phyloP scores from a whole-genome alignment of 371 early-diverging fungal genomes.

The Mortierella sp. region DNA sequence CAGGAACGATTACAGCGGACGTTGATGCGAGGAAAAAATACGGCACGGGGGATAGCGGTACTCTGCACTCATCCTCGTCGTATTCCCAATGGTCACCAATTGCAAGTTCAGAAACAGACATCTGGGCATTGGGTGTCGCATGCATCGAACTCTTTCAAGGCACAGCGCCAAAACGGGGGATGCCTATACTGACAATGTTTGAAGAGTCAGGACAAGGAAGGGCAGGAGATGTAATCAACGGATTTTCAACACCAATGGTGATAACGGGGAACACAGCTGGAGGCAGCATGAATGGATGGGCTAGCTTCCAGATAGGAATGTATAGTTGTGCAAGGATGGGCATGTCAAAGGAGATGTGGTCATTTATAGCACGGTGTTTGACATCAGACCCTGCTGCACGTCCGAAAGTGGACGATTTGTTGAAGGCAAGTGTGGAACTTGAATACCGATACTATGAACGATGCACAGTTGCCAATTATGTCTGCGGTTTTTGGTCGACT shows the following conservation, averaged over 20 bases:
- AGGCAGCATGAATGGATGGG: slow-evolving; percentile 6
- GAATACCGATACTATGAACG: too few relatives aligned
- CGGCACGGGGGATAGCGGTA: background rate
- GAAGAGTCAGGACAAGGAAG: slow-evolving; percentile 51
- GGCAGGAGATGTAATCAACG: background rate
- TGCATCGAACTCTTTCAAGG: slow-evolving; percentile 51
- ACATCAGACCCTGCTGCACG: slow-evolving; percentile 65
- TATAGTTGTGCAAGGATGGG: slow-evolving; percentile 38
- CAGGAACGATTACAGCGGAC: slow-evolving; percentile 25
- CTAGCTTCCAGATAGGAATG: background rate
- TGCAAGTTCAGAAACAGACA: slow-evolving; percentile 61
- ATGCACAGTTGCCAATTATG: too few relatives aligned
- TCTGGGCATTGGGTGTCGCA: slow-evolving; percentile 75
- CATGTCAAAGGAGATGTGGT: slow-evolving; percentile 59
- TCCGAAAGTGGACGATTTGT: slow-evolving; percentile 58
- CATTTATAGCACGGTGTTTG: slow-evolving; percentile 61
- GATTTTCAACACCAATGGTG: slow-evolving; percentile 36
- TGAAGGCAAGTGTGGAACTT: slow-evolving; percentile 15
- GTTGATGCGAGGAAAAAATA: slow-evolving; percentile 59
- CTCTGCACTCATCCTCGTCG: background rate
- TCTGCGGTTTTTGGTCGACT: background rate
- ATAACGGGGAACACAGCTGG: background rate
- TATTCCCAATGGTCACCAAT: slow-evolving; percentile 36
- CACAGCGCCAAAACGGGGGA: slow-evolving; percentile 35
- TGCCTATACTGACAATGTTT: slow-evolving; percentile 28